Conservation (phyloP, 176 grass and related monocot genomes). For the Oryza longistaminata region DNA sequence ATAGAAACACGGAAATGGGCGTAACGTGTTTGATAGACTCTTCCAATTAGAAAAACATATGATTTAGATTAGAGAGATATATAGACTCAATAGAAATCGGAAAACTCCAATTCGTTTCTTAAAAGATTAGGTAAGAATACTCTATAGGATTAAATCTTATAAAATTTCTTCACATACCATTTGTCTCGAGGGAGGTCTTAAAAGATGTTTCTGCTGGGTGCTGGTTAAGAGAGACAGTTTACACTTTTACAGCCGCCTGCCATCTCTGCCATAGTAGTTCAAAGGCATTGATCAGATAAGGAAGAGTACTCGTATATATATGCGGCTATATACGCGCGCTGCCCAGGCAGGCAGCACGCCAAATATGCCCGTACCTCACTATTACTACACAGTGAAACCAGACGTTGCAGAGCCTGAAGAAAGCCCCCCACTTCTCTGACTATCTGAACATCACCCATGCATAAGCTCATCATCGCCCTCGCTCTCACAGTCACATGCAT, state of each 20-base stretch:
- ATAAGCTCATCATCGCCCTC: background rate
- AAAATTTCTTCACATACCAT: too few relatives aligned
- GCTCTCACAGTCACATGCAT: background rate
- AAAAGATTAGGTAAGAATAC: too few relatives aligned
- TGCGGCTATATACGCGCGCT: background rate
- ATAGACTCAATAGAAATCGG: too few relatives aligned
- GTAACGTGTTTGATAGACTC: too few relatives aligned
- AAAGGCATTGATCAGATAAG: background rate
- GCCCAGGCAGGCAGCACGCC: background rate
- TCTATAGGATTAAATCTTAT: too few relatives aligned
- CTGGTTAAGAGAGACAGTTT: background rate
- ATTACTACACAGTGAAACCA: background rate
- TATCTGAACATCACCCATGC: too few relatives aligned
- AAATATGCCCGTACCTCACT: background rate
- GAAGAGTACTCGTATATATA: background rate
- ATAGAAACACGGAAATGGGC: too few relatives aligned
- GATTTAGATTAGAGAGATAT: too few relatives aligned
- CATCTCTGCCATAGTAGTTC: background rate
- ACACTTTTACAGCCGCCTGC: background rate
- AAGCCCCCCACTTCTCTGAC: background rate
- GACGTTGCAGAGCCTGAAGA: background rate
- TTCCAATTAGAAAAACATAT: too few relatives aligned
- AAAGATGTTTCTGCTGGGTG: too few relatives aligned
- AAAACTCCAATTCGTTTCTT: too few relatives aligned
- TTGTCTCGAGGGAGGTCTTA: too few relatives aligned